Evolutionary conservation across 1,284 basidiomycete species (phyloP), one percentile per base, ranked within the genome.

Genomic region (Acaromyces ingoldii): DNA sequence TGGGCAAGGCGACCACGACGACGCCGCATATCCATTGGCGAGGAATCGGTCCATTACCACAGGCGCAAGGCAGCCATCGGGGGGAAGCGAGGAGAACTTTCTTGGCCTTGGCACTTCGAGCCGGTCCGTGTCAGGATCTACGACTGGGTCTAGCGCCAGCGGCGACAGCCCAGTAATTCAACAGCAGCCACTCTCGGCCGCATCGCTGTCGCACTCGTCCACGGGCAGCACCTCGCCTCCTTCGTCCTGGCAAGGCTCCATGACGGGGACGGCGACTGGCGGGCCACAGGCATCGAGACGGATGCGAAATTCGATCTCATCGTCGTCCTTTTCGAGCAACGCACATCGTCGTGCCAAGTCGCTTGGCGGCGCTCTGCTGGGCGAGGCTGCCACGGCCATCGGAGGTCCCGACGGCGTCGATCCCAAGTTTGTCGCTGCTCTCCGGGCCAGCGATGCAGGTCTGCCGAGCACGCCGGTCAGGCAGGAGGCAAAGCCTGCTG

Each of bases 321-420:
- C 48, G 53, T 13, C 13, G 13, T 34, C 33, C 19, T 34, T 13
- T 34, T 13, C 38, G 7, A 17, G 57, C 15, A 66, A 57, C 53
- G 53, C 58, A 21, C 72, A 74, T 57, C 62, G 72, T 4, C 60
- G 72, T 29, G 63, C 70, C 10, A 60, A 65, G n/a, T 74, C 72
- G 5, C 58, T 71, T 9, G 67, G 65, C 19, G 67, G 64, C 15
- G 56, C 54, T 9, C 49, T 67, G 25, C 52, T 70, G 6, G 59
- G 63, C 13, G 62, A 63, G 33, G 55, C 24, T 45, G 33, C 62
- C 41, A 67, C 72, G 31, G 64, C 72, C 5, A 56, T 74, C 9
- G 72, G 72, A 30, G 72, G 72, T 6, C 69, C 71, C 3, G 72
- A 74, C 26, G 72, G 72, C 21, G 70, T 74, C 9, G 72, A 74